These are phyloP conservation scores for Alisma plantagoaquatica DNA, from an alignment of 106 monocot species.

Conservation along the genomic window DNA sequence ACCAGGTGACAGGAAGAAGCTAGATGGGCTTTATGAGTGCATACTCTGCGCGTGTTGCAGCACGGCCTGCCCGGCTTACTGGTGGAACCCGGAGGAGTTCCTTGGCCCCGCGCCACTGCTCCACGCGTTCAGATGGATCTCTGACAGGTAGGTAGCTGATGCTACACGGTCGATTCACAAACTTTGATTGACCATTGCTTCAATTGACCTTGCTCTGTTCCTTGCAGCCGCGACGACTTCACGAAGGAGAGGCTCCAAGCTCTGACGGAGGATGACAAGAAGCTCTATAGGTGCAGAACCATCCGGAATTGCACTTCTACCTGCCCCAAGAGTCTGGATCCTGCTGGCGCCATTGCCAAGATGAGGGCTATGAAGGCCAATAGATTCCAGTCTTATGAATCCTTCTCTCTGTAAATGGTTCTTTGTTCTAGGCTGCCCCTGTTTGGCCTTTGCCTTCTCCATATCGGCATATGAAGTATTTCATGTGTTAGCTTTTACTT, in stretches of 20 bases:
- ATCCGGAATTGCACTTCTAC: conserved; percentile 53
- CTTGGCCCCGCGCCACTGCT: conserved; percentile 54
- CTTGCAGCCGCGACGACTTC: conserved; percentile 45
- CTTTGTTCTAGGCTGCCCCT: no score
- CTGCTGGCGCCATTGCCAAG: conserved; percentile 7
- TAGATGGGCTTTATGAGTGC: conserved; percentile 31
- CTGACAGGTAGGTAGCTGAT: conserved; percentile 18
- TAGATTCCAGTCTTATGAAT: background rate
- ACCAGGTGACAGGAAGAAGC: conserved; percentile 25
- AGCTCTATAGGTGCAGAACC: conserved; percentile 46
- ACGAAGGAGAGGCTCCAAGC: conserved; percentile 48
- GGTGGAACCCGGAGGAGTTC: conserved; percentile 73
- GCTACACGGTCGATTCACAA: no score
- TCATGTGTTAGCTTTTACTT: no score
- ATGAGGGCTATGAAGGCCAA: conserved; percentile 11
- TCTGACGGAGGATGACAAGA: conserved; percentile 29
- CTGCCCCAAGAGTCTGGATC: conserved; percentile 26
- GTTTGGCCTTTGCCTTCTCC: no score
- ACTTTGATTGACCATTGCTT: background rate
- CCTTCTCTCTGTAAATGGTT: background rate
- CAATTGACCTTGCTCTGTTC: background rate
- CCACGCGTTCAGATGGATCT: conserved; percentile 58
- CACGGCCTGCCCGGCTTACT: conserved; percentile 59
- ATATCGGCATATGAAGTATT: no score
- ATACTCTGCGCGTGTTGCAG: conserved; percentile 72